These are phyloP conservation scores for Breviolum minutum DNA, from an alignment of 73 alveolate genomes.

Conservation along the genomic window DNA sequence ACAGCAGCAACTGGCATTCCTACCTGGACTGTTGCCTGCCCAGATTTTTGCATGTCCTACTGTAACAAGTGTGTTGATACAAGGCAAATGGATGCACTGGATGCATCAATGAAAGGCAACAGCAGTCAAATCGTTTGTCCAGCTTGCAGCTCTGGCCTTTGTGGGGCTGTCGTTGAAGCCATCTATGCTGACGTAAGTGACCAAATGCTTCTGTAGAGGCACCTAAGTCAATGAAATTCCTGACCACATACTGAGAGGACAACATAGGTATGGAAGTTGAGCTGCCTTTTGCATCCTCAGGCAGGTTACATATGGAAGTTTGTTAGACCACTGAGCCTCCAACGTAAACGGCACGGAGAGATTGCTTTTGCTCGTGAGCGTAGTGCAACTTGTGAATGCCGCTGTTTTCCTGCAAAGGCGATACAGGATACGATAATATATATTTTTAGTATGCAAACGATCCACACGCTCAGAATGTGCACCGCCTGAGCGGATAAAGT, in stretches of 20 bases:
- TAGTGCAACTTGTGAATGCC: constrained; percentile 61
- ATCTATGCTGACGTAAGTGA: constrained; percentile 32
- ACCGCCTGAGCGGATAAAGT: too few species aligned
- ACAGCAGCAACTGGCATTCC: constrained; percentile 91
- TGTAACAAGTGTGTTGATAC: background rate
- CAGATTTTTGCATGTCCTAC: background rate
- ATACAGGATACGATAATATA: background rate
- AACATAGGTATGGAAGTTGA: too few species aligned
- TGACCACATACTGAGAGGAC: background rate
- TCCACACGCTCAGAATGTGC: background rate
- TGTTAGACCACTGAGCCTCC: background rate
- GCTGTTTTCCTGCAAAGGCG: background rate
- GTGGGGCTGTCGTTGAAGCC: constrained; percentile 14
- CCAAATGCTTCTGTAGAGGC: constrained; percentile 68
- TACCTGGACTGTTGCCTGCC: constrained; percentile 68
- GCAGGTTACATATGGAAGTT: background rate
- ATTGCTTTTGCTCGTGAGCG: constrained; percentile 51
- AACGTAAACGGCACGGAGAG: constrained; percentile 14
- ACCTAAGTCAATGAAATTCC: background rate
- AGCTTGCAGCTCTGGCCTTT: background rate
- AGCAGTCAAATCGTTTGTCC: background rate
- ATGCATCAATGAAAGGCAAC: background rate
- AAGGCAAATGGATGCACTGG: background rate
- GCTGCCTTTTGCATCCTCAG: background rate
- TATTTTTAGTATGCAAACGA: background rate